Percentiles rank a stretch among this genome's conserved stretches.
Evolutionary conservation across 768 basidiomycete species (phyloP).

Genomic region (Boletus edulis): DNA sequence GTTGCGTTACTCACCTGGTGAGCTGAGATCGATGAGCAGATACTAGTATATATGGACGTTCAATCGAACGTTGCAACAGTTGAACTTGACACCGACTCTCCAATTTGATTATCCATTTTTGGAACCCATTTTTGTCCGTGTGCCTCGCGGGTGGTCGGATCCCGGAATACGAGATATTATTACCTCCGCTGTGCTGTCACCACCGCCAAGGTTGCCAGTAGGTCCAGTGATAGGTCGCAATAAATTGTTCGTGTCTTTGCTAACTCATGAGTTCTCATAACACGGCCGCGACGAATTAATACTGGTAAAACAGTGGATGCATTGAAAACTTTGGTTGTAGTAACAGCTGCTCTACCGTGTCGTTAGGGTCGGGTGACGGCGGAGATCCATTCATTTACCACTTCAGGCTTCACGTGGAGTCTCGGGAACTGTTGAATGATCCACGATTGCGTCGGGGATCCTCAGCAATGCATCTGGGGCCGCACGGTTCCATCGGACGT

Average conservation of each 20-base stretch:
- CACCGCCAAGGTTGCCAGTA: too few species aligned
- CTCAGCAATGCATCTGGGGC: background rate
- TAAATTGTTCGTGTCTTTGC: background rate
- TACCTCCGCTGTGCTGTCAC: background rate
- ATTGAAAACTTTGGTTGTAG: too few species aligned
- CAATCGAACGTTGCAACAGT: too few species aligned
- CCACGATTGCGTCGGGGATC: constrained; percentile 23
- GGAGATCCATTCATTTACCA: background rate
- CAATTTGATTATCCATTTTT: constrained; percentile 6
- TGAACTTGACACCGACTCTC: background rate
- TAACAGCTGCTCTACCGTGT: background rate
- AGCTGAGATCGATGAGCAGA: too few species aligned
- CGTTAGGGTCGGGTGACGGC: background rate
- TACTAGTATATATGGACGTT: too few species aligned
- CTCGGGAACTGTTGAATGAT: background rate
- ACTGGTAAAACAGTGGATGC: too few species aligned
- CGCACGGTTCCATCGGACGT: constrained; percentile 26
- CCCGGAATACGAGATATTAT: background rate
- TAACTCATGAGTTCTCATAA: background rate
- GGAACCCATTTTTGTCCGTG: constrained; percentile 15
- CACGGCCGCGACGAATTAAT: too few species aligned
- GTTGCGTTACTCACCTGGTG: too few species aligned
- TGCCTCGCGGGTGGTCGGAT: constrained; percentile 20
- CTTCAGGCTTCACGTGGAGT: background rate
- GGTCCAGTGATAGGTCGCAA: too few species aligned